These are phyloP conservation scores for Ceratocystis cacaofunesta DNA, from an alignment of 2,329 filamentous ascomycete genomes.

Conservation along the genomic window DNA sequence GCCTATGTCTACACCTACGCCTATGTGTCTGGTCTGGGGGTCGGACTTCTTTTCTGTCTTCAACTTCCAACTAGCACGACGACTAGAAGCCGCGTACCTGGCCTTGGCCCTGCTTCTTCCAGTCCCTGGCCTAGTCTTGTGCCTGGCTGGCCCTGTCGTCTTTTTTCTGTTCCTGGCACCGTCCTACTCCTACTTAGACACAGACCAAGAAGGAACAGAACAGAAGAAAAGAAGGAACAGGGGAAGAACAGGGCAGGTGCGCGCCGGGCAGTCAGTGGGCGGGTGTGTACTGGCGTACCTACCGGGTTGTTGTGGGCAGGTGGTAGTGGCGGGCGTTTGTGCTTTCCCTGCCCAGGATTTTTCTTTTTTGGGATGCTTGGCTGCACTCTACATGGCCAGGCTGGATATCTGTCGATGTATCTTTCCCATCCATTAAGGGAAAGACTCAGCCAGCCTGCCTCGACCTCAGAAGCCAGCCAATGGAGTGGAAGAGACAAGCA, in stretches of 20 bases:
- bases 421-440: too few species aligned
- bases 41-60: neutral
- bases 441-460: too few species aligned
- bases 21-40: neutral
- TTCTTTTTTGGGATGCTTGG: neutral
- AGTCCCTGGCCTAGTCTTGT: neutral
- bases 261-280: neutral
- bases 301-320: neutral
- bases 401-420: too few species aligned
- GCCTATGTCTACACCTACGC: neutral
- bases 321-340: neutral
- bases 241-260: constrained; percentile 1
- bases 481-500: too few species aligned
- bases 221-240: neutral
- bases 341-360: neutral
- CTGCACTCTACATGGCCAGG: neutral
- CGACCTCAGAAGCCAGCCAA: too few species aligned
- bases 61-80: neutral
- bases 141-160: constrained; percentile 1
- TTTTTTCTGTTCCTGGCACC: neutral
- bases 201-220: constrained; percentile 3
- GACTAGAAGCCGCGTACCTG: neutral
- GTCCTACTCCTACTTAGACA: neutral
- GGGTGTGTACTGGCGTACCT: neutral
- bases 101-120: neutral